Evolutionary conservation across 2,329 filamentous ascomycete genomes (phyloP).

Genomic region (Aspergillus piperis): DNA sequence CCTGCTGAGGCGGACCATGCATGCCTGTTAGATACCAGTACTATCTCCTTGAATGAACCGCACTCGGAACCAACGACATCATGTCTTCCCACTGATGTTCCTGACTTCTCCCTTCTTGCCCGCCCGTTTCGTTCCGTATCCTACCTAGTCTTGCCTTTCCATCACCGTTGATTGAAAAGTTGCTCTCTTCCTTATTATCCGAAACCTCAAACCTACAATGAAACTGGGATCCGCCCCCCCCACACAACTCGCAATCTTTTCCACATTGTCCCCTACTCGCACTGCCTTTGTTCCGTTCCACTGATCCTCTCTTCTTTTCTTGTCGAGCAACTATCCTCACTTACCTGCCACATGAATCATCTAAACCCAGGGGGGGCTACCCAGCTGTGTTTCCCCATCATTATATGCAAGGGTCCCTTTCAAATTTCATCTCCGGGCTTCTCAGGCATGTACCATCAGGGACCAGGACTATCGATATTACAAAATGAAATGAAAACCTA

Average conservation of each 20-base stretch:
- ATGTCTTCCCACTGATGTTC: conserved; percentile 10
- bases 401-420: conserved; percentile 11
- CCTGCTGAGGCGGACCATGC: conserved; percentile 27
- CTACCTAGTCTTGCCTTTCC: not conserved
- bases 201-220: conserved; percentile 5
- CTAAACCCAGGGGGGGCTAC: conserved; percentile 1
- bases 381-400: conserved; percentile 15
- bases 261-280: conserved; percentile 3
- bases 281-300: conserved; percentile 14
- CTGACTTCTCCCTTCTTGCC: conserved; percentile 3
- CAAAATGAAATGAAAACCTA: not conserved
- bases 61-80: conserved; percentile 17
- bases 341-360: conserved; percentile 13
- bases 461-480: conserved; percentile 1
- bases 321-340: conserved; percentile 11
- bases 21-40: conserved; percentile 29
- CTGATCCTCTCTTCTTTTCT: conserved; percentile 13
- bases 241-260: conserved; percentile 4
- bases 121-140: conserved; percentile 7
- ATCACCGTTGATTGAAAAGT: conserved; percentile 11
- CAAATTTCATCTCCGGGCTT: conserved; percentile 12
- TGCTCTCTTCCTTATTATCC: conserved; percentile 12
- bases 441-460: conserved; percentile 18
- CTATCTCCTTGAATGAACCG: conserved; percentile 24
- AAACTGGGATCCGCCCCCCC: not conserved